These are phyloP conservation scores for Meripilus lineatus DNA, from an alignment of 1,284 basidiomycete species.

Conservation along the genomic window DNA sequence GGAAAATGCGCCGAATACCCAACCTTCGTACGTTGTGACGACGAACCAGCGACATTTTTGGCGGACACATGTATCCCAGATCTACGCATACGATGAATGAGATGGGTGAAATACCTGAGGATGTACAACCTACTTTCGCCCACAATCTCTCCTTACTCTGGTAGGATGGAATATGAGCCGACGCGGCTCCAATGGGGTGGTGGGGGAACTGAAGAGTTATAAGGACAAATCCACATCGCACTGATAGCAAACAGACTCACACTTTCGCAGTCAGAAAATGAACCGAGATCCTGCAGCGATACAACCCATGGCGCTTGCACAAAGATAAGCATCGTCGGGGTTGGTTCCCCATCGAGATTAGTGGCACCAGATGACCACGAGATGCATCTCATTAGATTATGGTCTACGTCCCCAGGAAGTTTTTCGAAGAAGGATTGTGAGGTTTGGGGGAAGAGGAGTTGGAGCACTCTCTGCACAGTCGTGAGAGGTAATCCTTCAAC, in stretches of 20 bases:
- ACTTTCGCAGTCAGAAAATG: slow-evolving; percentile 43
- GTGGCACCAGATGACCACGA: slow-evolving; percentile 40
- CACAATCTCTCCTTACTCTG: slow-evolving; percentile 50
- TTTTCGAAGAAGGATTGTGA: slow-evolving; percentile 23
- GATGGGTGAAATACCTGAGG: neutral
- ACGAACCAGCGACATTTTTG: slow-evolving; percentile 58
- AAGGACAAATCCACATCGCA: too few species aligned
- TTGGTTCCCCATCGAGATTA: slow-evolving; percentile 21
- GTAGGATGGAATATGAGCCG: slow-evolving; percentile 12
- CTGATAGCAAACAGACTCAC: slow-evolving; percentile 33
- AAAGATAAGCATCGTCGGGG: slow-evolving; percentile 40
- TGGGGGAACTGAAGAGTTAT: too few species aligned
- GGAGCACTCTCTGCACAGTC: slow-evolving; percentile 49
- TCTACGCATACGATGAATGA: slow-evolving; percentile 28
- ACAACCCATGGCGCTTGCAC: slow-evolving; percentile 66
- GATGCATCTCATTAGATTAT: slow-evolving; percentile 39
- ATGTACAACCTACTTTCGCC: slow-evolving; percentile 49
- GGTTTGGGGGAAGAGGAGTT: slow-evolving; percentile 41
- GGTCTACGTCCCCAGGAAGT: slow-evolving; percentile 36
- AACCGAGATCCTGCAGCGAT: slow-evolving; percentile 47
- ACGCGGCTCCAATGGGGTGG: too few species aligned
- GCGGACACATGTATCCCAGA: slow-evolving; percentile 60
- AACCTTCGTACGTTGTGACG: slow-evolving; percentile 61
- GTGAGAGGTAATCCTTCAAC: slow-evolving; percentile 49
- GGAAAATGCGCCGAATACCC: slow-evolving; percentile 71